Base-by-base conservation (phyloP, 225 moss, liverwort and hornwort species). In the Pseudoscleropodium purum region DNA sequence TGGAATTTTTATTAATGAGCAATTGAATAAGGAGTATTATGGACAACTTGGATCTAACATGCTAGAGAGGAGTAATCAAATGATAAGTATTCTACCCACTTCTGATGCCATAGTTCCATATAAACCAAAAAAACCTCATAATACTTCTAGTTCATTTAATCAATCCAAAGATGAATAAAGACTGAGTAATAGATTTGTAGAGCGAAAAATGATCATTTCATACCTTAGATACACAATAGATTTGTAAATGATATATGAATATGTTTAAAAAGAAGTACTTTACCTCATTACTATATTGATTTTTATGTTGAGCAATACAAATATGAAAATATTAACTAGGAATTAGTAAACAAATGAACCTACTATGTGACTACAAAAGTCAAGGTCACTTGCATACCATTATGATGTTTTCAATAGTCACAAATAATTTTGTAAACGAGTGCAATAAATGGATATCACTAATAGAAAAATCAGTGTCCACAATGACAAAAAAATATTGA, bases 31-130 rank as follows among this genome's bases (percentile, higher is more conserved):
- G 1, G 2, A 26, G 4, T 54, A 33, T 19, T 11, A 30, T 86
- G 56, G 5, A 43, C 6, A 36, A 8, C 3, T 13, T 73, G 29
- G 16, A 64, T 2, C 7, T 6, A 79, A 18, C 4, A 9, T 23
- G 1, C 1, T 9, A 7, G 23, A 0, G 31, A 18, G 31, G 49
- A 25, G 7, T n/a, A 60, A 31, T 60, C 60, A 78, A 33, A 36
- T 41, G 72, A 70, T 41, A 27, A 31, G 4, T 73, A 39, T 0
- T n/a, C 7, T 9, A 45, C 13, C 64, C 5, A 45, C 14, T 17
- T 12, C 18, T 2, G 0, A 9, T 3, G 1, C 5, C 3, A 0
- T 10, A 51, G 17, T 3, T 49, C 36, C 27, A 30, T 5, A 10
- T 37, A 20, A 0, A 15, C 29, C n/a, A 0, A 2, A 0, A 20